These are phyloP conservation scores for Verticillium zaregamsianum DNA, from an alignment of 2,329 filamentous ascomycete species.

Conservation along the genomic window DNA sequence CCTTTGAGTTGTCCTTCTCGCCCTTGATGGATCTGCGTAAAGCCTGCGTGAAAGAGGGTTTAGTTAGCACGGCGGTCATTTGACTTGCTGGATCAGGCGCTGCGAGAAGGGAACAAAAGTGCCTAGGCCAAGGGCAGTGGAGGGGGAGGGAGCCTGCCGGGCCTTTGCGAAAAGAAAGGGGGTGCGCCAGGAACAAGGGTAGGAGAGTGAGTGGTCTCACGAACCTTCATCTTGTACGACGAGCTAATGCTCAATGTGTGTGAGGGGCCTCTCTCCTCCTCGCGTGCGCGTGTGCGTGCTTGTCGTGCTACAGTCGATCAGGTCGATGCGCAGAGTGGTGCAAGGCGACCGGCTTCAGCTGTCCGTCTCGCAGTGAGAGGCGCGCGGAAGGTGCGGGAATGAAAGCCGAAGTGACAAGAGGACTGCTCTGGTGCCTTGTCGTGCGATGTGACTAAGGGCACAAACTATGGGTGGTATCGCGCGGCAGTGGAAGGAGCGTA, in stretches of 20 bases:
- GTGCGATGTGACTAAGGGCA: neutral
- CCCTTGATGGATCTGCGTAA: constrained; percentile 87
- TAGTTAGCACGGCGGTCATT: constrained; percentile 30
- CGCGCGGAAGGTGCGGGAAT: neutral
- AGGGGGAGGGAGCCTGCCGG: neutral
- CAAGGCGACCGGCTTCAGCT: neutral
- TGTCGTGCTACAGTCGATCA: neutral
- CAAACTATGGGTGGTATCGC: neutral
- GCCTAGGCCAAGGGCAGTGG: neutral
- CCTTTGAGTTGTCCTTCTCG: constrained; percentile 73
- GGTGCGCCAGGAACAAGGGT: too few relatives aligned
- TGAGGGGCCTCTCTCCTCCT: neutral
- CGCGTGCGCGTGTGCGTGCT: neutral
- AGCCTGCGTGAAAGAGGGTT: constrained; percentile 53
- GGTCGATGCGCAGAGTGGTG: neutral
- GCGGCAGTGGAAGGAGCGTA: neutral
- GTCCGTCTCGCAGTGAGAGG: neutral
- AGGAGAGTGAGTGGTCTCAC: constrained; percentile 2
- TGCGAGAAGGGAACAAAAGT: constrained; percentile 3
- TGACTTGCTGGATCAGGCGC: neutral
- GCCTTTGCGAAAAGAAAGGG: too few relatives aligned
- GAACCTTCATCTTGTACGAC: constrained; percentile 16
- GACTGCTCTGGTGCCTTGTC: neutral
- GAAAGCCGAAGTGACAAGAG: neutral
- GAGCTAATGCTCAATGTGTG: neutral